Evolutionary conservation across 2,329 filamentous ascomycete species (phyloP).

Genomic region (Fusarium palustre): DNA sequence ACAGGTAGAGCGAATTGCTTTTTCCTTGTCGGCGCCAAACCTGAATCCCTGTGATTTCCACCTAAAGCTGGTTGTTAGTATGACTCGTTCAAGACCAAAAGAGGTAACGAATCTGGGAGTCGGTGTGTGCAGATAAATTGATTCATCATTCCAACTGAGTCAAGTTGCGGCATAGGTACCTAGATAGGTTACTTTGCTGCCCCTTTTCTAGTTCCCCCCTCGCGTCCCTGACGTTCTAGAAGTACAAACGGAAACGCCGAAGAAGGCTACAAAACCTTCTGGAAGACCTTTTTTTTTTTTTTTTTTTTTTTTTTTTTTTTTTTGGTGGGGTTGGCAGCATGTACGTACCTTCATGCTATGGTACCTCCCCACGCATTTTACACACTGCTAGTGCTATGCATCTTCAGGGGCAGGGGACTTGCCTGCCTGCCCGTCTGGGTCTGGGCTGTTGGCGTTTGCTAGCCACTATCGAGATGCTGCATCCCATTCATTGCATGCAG

Average conservation of each 20-base stretch:
- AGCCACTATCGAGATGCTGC: conserved; percentile 20
- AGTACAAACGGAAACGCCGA: conserved; percentile 24
- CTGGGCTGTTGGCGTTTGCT: background rate
- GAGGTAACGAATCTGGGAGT: background rate
- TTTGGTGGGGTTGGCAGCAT: background rate
- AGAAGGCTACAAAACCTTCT: conserved; percentile 17
- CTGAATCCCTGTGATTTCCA: background rate
- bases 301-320: conserved; percentile 7
- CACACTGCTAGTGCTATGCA: background rate
- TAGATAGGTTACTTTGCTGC: background rate
- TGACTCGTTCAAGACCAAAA: conserved; percentile 15
- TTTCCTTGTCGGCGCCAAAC: conserved; percentile 6
- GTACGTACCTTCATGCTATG: background rate
- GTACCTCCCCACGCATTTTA: conserved; percentile 9
- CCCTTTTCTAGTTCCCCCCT: background rate
- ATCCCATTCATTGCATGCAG: conserved; percentile 24
- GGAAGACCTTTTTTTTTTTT: conserved; percentile 12
- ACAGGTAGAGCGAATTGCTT: conserved; percentile 23
- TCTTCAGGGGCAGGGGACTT: conserved; percentile 10
- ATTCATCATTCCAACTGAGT: conserved; percentile 5
- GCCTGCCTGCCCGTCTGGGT: background rate
- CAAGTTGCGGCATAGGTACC: background rate
- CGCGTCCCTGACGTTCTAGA: conserved; percentile 14
- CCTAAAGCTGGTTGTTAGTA: background rate
- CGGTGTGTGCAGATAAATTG: background rate